Evolutionary conservation across 371 early-diverging fungal genomes (phyloP), one percentile per base, ranked within the genome.

Genomic region (Apophysomyces variabilis): DNA sequence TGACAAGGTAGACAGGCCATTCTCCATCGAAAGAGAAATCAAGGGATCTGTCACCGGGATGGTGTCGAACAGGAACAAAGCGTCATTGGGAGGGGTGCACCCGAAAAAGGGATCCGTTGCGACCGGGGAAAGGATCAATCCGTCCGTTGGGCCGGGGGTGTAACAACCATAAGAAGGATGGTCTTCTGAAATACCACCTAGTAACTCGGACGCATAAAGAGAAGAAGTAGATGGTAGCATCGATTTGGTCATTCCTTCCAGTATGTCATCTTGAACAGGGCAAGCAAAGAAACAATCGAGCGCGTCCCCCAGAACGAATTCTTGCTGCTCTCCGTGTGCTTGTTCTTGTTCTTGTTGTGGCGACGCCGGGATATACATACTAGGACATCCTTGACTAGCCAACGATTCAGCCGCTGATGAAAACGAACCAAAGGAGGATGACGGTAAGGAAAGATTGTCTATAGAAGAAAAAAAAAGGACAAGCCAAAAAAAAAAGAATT

Each of bases 321-420:
- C 32, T 3, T 26, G 32, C 32, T 26, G 32, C 32, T 26, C 32
- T 26, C 3, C 32, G 1, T 26, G 32, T 26, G 1, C 32, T 26
- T 26, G 32, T 13, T 45, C 45, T 45, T 45, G 18, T 50, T n/a
- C 21, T 9, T 14, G 16, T 7, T n/a, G 21, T 9, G 54, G 35
- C 9, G 26, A 50, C 2, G 54, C 54, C 5, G 54, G 54, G 11
- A 50, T 50, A 50, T 50, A 50, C 54, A 50, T n/a, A 26, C 54
- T 50, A 50, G 7, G 16, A 21, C 54, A n/a, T 9, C 21, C 54
- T 18, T 50, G 54, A 8, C 54, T 11, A 18, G 21, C 21, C 16
- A 50, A 11, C 5, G 54, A 50, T 8, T 50, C 54, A 5, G 54
- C 21, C 9, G 54, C 54, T 21, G 54, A 50, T 50, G 54, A 50